phyloP scores from a whole-genome alignment of 73 alveolate genomes.

The Blepharisma stoltei region DNA sequence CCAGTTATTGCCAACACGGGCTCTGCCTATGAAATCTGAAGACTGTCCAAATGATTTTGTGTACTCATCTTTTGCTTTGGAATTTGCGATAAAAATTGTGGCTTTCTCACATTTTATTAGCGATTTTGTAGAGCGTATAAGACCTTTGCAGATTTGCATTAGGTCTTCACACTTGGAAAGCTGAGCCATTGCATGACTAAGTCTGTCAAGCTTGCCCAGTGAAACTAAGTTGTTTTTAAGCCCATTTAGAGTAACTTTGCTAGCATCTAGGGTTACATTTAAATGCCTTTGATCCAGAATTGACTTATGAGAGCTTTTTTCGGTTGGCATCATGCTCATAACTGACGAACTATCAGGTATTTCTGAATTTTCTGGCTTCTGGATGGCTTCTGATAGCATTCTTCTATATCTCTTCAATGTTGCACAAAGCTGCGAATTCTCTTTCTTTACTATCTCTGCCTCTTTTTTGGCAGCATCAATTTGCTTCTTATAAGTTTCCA shows the following conservation, averaged over 20 bases:
- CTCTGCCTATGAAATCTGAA: slow-evolving; percentile 17
- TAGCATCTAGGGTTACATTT: too few species aligned
- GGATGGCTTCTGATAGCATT: slow-evolving; percentile 35
- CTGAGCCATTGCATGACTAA: background rate
- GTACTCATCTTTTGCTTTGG: slow-evolving; percentile 2
- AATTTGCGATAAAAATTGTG: background rate
- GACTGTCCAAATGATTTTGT: background rate
- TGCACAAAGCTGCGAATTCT: slow-evolving; percentile 54
- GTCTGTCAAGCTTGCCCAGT: background rate
- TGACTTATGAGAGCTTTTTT: too few species aligned
- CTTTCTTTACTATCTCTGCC: slow-evolving; percentile 47
- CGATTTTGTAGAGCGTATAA: slow-evolving; percentile 11
- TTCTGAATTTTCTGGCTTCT: background rate
- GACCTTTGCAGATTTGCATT: background rate
- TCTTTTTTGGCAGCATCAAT: slow-evolving; percentile 54
- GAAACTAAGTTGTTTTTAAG: background rate
- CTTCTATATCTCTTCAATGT: slow-evolving; percentile 61
- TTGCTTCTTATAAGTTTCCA: slow-evolving; percentile 51
- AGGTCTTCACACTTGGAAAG: background rate
- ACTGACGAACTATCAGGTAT: too few species aligned
- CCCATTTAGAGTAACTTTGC: background rate
- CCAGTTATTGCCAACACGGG: slow-evolving; percentile 10
- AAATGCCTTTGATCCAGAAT: too few species aligned
- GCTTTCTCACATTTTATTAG: background rate
- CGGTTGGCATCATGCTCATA: too few species aligned